Evolutionary conservation across 1,139 yeast genomes (phyloP), one percentile per base, ranked within the genome.

Genomic region (Hansenula anomala): DNA sequence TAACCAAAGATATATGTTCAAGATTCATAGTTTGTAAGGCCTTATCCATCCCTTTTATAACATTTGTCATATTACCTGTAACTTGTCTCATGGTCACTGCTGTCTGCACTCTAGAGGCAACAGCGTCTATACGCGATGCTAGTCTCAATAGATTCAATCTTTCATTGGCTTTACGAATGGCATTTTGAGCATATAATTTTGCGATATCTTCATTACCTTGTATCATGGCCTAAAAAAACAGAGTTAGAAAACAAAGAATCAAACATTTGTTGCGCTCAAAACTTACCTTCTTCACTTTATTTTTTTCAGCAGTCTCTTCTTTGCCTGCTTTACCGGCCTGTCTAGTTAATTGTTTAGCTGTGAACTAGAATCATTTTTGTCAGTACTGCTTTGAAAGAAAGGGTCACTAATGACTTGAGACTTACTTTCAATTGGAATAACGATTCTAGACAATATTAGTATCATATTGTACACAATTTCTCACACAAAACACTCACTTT

Each of bases 61-160:
- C 97, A 43, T 77, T 81, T 5, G 94, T 77, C 97, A 94, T 92
- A 52, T 89, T 90, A 1, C 94, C 92, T 0, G 96, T 87, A 7
- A 92, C 96, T 37, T 85, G 78, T 50, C 96, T 73, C 98, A 92
- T 92, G 0, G 97, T 90, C 6, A 90, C 97, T 0, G 98, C 97
- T 0, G 98, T 94, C 55, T 92, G 97, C 2, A 94, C 96, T 43
- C 98, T 67, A 10, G 95, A 83, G 0, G 97, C 96, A 23, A 94
- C 98, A 0, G 97, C 94, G 61, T 94, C 99, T 26, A 94, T 87
- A 41, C 97, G 66, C 0, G 96, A 86, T 0, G 97, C 85, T 44
- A 94, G 69, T 48, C 94, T 73, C 39, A 94, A 68, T 45, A 94
- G 65, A 56, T 85, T 92, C 34, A 92, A 71, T 46, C 95, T 69